Evolutionary conservation across 2,329 filamentous ascomycete genomes (phyloP).

Genomic region (Fusarium keratoplasticum): DNA sequence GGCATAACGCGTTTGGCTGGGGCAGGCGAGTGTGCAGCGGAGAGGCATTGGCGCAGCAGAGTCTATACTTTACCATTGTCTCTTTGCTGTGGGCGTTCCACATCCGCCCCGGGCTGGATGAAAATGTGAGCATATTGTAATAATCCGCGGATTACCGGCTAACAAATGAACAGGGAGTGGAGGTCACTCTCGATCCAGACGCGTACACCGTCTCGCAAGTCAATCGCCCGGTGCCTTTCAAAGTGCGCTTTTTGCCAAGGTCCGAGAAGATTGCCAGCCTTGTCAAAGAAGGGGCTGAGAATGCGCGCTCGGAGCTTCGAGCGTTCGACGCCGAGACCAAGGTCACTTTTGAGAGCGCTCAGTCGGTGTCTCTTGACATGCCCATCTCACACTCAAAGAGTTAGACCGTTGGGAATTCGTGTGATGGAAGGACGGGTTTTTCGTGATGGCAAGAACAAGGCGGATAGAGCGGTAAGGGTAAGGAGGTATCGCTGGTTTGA

Average conservation of each 20-base stretch:
- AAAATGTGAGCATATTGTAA: slow-evolving; percentile 1
- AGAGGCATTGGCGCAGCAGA: slow-evolving; percentile 12
- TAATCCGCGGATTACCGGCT: not conserved
- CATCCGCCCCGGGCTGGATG: slow-evolving; percentile 9
- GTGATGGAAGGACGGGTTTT: too few relatives aligned
- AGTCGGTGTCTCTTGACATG: slow-evolving; percentile 18
- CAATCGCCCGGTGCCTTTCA: slow-evolving; percentile 6
- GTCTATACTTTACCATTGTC: slow-evolving; percentile 8
- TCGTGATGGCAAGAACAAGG: too few relatives aligned
- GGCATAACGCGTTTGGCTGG: slow-evolving; percentile 15
- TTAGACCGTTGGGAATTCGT: not conserved
- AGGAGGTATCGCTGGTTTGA: too few relatives aligned
- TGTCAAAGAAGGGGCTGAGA: not conserved
- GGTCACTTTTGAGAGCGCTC: slow-evolving; percentile 16
- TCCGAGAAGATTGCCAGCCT: not conserved
- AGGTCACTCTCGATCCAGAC: not conserved
- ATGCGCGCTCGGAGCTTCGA: not conserved
- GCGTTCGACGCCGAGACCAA: slow-evolving; percentile 12
- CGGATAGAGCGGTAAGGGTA: too few relatives aligned
- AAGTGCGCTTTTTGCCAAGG: slow-evolving; percentile 5
- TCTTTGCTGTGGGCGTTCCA: slow-evolving; percentile 16
- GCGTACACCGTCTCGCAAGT: slow-evolving; percentile 4
- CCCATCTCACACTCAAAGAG: slow-evolving; percentile 2
- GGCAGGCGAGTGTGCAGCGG: slow-evolving; percentile 20
- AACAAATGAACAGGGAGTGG: not conserved